Percentiles rank a stretch among this genome's conserved stretches.
phyloP scores from a whole-genome alignment of 2,329 filamentous ascomycete species.

The Colletotrichum godetiae region DNA sequence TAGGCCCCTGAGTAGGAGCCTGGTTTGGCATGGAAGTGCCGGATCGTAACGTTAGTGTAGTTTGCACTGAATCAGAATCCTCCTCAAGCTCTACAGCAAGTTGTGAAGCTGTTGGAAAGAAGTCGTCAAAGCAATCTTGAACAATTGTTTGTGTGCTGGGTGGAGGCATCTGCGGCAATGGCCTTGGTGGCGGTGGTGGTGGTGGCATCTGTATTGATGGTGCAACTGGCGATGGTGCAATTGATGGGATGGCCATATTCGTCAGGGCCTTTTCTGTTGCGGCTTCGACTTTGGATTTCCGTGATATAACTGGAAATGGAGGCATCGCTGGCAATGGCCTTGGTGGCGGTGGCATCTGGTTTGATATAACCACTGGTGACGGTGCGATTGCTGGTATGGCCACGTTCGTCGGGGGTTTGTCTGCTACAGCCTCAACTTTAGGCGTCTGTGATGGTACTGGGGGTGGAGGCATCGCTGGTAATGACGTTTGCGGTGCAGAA shows the following conservation, averaged over 20 bases:
- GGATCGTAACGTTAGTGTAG: neutral
- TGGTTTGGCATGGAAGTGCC: neutral
- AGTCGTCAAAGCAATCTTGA: constrained; percentile 59
- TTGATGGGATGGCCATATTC: too few species aligned
- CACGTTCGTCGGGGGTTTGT: neutral
- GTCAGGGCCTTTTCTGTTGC: too few species aligned
- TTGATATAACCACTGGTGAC: neutral
- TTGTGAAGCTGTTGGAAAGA: constrained; percentile 68
- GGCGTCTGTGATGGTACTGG: neutral
- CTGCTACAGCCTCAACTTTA: neutral
- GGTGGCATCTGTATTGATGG: too few species aligned
- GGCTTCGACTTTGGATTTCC: too few species aligned
- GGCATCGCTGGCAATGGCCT: neutral
- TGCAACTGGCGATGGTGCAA: too few species aligned
- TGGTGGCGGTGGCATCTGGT: neutral
- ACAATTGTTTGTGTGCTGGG: constrained; percentile 66
- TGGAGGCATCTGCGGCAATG: constrained; percentile 39
- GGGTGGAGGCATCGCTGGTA: neutral
- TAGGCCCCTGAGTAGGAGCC: neutral
- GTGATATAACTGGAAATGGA: too few species aligned
- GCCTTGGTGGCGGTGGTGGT: neutral
- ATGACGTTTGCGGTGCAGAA: neutral
- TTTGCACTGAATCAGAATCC: constrained; percentile 30
- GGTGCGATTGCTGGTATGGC: neutral
- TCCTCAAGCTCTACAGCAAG: constrained; percentile 64